Evolutionary conservation across 2,329 filamentous ascomycete genomes (phyloP).

Genomic region (Diaporthe citriasiana): DNA sequence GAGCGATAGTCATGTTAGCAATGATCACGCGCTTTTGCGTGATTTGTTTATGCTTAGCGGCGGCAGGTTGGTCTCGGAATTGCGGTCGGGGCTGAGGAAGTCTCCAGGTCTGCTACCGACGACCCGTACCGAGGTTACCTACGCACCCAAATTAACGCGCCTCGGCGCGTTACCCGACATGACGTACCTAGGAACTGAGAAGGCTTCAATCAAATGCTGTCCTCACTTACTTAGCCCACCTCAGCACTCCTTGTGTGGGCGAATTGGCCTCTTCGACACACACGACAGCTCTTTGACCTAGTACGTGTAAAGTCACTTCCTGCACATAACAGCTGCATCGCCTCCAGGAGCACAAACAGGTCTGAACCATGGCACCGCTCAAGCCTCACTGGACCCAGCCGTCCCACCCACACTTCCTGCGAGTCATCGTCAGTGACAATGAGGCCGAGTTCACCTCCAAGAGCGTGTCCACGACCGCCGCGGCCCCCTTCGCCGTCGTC

Average conservation of each 20-base stretch:
- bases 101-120: too few species aligned
- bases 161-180: conserved; percentile 2
- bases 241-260: neutral
- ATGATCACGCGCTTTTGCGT: too few species aligned
- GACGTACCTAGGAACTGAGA: neutral
- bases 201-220: neutral
- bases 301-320: neutral
- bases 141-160: neutral
- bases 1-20: too few species aligned
- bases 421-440: conserved; percentile 67
- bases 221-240: neutral
- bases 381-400: conserved; percentile 72
- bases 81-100: too few species aligned
- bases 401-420: conserved; percentile 70
- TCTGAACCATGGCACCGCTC: conserved; percentile 66
- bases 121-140: conserved; percentile 26
- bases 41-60: too few species aligned
- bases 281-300: neutral
- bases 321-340: neutral
- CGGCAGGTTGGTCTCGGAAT: too few species aligned
- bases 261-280: neutral
- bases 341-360: neutral
- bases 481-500: conserved; percentile 75
- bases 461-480: conserved; percentile 67
- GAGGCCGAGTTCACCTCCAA: conserved; percentile 71